These are phyloP conservation scores for Plasmopara halstedii DNA, from an alignment of 352 stramenopile genomes.

Conservation along the genomic window DNA sequence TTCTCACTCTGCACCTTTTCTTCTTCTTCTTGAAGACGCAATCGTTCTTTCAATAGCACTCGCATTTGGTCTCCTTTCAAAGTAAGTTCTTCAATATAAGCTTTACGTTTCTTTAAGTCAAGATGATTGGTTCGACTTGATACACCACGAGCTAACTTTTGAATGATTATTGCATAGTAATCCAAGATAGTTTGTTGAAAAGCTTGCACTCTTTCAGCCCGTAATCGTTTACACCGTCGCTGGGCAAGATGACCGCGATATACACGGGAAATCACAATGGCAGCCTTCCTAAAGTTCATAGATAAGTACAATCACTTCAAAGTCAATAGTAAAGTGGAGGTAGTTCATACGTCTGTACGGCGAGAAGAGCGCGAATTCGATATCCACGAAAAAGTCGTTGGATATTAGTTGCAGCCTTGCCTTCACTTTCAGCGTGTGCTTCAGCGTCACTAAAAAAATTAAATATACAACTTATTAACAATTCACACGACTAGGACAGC, in stretches of 20 bases:
- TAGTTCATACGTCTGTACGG: constrained; percentile 25
- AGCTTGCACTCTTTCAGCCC: constrained; percentile 5
- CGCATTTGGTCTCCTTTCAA: constrained; percentile 45
- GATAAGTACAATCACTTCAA: too few relatives aligned
- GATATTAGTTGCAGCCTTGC: constrained; percentile 39
- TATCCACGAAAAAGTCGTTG: constrained; percentile 57
- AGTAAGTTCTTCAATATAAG: constrained; percentile 43
- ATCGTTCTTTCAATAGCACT: constrained; percentile 29
- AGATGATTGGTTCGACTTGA: constrained; percentile 37
- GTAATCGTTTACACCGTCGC: constrained; percentile 18
- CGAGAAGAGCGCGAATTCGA: constrained; percentile 34
- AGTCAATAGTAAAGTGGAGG: too few relatives aligned
- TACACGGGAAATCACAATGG: constrained; percentile 45
- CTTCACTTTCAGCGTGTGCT: constrained; percentile 31
- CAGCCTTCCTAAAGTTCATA: constrained; percentile 47
- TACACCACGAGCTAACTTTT: constrained; percentile 44
- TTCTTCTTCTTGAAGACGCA: constrained; percentile 36
- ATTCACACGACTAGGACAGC: background rate
- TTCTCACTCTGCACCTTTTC: constrained; percentile 28
- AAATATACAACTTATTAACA: background rate
- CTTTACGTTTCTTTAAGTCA: constrained; percentile 56
- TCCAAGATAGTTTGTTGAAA: constrained; percentile 30
- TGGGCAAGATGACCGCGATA: constrained; percentile 52
- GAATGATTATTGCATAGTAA: constrained; percentile 44
- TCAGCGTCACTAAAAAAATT: constrained; percentile 33